A percentile compares a stretch with the other conserved stretches of the same genome.
Conservation (phyloP, 306 rosid species). For the Rosa rugosa region DNA sequence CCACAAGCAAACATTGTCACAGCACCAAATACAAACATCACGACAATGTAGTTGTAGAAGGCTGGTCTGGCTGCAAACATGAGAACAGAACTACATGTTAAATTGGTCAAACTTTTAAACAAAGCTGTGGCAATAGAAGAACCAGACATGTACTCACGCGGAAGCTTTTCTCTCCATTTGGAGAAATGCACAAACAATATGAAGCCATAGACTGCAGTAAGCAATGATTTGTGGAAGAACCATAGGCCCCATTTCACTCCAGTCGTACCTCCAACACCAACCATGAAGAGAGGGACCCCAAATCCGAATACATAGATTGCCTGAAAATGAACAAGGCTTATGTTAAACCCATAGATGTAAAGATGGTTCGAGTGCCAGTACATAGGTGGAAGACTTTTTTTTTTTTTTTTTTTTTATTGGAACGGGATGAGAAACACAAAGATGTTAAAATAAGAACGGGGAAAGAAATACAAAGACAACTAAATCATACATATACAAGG, state of each 20-base stretch:
- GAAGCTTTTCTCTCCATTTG: conserved; percentile 75
- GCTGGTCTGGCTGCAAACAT: conserved; percentile 68
- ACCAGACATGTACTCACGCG: conserved; percentile 51
- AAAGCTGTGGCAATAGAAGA: not conserved
- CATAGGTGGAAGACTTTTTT: not conserved
- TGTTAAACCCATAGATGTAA: not conserved
- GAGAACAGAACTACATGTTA: conserved; percentile 23
- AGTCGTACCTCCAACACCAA: conserved; percentile 33
- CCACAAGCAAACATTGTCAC: conserved; percentile 54
- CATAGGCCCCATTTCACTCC: conserved; percentile 62
- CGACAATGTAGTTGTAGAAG: conserved; percentile 53
- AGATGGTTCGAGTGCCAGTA: not conserved
- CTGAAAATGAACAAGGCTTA: conserved; percentile 33
- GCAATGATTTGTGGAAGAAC: conserved; percentile 55
- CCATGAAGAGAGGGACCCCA: conserved; percentile 61
- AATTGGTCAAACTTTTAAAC: not conserved
- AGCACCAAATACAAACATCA: conserved; percentile 56
- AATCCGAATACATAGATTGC: conserved; percentile 70
- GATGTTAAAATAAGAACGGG: not conserved
- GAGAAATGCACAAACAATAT: conserved; percentile 68
- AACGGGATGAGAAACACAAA: too few relatives aligned
- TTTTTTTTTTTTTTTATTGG: too few relatives aligned
- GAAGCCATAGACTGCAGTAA: conserved; percentile 70
- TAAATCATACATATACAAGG: not conserved
- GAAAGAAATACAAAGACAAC: not conserved